Percentiles rank a stretch among this genome's conserved stretches.
Evolutionary conservation across 2,329 filamentous ascomycete genomes (phyloP).

Genomic region (Fusarium irregulare): DNA sequence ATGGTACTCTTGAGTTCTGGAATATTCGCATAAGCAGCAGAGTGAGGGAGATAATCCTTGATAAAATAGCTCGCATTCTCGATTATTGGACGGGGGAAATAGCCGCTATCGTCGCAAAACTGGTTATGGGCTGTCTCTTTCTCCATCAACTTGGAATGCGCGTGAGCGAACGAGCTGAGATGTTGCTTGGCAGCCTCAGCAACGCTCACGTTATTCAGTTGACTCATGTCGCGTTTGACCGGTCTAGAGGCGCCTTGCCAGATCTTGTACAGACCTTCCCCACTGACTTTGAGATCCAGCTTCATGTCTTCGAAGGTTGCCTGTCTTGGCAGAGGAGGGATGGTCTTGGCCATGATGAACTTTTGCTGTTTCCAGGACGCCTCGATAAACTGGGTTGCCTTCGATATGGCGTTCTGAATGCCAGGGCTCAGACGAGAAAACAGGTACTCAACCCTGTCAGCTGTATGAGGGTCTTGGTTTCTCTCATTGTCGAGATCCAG

Average conservation of each 20-base stretch:
- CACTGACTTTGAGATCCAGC: constrained; percentile 36
- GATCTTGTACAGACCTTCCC: constrained; percentile 19
- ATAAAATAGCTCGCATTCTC: constrained; percentile 8
- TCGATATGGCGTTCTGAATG: constrained; percentile 15
- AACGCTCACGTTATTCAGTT: constrained; percentile 13
- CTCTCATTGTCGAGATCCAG: constrained; percentile 38
- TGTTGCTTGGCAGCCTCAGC: constrained; percentile 37
- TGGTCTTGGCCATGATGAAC: constrained; percentile 32
- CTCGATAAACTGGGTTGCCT: constrained; percentile 27
- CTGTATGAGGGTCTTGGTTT: constrained; percentile 10
- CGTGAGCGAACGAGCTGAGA: constrained; percentile 20
- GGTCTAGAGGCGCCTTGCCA: constrained; percentile 25
- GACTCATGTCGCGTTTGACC: background rate
- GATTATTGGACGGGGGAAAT: background rate
- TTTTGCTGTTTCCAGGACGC: constrained; percentile 39
- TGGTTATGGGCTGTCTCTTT: constrained; percentile 9
- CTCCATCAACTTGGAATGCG: constrained; percentile 30
- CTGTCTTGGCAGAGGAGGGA: constrained; percentile 35
- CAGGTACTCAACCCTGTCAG: constrained; percentile 30
- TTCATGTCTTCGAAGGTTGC: constrained; percentile 29
- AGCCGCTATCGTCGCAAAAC: constrained; percentile 12
- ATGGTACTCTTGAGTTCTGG: constrained; percentile 39
- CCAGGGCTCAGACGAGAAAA: constrained; percentile 26
- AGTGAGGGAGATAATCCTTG: constrained; percentile 19
- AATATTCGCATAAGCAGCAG: constrained; percentile 23